Evolutionary conservation across 2,329 filamentous ascomycete genomes (phyloP).

Genomic region (Alternaria angustiovoidea): DNA sequence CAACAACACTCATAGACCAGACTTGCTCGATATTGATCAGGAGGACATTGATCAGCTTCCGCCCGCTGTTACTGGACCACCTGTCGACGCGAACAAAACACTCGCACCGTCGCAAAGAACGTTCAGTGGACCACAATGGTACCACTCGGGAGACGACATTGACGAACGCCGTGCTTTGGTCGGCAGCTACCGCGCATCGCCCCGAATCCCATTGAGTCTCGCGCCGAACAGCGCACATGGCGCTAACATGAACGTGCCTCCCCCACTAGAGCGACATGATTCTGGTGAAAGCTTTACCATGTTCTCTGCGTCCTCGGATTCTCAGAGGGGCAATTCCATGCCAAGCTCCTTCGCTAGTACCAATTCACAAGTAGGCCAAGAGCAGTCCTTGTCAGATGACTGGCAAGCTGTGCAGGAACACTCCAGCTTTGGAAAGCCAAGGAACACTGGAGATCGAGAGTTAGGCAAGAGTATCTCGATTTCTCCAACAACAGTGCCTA

Average conservation of each 20-base stretch:
- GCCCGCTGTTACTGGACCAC: constrained; percentile 43
- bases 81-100: constrained; percentile 18
- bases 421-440: constrained; percentile 46
- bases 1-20: constrained; percentile 16
- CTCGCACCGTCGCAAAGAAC: constrained; percentile 24
- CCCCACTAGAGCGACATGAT: constrained; percentile 59
- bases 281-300: constrained; percentile 70
- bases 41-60: constrained; percentile 49
- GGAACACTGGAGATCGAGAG: constrained; percentile 15
- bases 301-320: constrained; percentile 70
- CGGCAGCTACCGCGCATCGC: constrained; percentile 58
- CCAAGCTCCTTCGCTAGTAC: constrained; percentile 59
- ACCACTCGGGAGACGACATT: constrained; percentile 43
- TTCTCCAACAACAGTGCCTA: constrained; percentile 40
- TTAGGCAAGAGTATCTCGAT: constrained; percentile 35
- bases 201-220: constrained; percentile 60
- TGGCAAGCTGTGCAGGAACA: constrained; percentile 37
- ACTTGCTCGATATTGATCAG: constrained; percentile 49
- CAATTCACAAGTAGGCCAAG: constrained; percentile 35
- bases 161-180: constrained; percentile 50
- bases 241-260: constrained; percentile 46
- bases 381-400: constrained; percentile 38
- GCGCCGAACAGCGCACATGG: constrained; percentile 53
- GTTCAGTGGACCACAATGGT: constrained; percentile 47
- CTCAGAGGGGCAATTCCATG: constrained; percentile 61